phyloP scores from a whole-genome alignment of 164 flowering plant genomes.

The Cinnamomum chago region DNA sequence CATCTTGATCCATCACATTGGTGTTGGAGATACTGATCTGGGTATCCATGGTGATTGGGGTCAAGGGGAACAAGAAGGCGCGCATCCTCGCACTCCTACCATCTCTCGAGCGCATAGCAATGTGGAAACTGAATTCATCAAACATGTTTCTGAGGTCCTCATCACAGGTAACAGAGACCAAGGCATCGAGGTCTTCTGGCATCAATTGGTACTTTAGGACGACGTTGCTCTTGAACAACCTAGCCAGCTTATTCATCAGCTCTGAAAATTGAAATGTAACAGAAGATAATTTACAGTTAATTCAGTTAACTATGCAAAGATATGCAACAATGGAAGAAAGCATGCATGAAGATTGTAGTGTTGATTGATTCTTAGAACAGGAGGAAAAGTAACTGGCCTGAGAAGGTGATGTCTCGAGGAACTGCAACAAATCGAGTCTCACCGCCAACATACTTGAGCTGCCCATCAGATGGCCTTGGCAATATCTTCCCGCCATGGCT shows the following conservation, averaged over 20 bases:
- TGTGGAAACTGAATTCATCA: conserved; percentile 59
- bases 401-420: conserved; percentile 46
- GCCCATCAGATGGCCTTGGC: conserved; percentile 63
- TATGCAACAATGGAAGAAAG: too few species aligned
- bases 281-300: not conserved
- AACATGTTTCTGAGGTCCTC: conserved; percentile 85
- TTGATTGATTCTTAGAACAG: too few species aligned
- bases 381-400: conserved; percentile 33
- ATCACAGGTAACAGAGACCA: conserved; percentile 67
- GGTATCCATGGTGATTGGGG: conserved; percentile 23
- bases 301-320: not conserved
- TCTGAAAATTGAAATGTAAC: conserved; percentile 37
- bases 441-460: conserved; percentile 89
- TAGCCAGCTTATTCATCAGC: conserved; percentile 58
- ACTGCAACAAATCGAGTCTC: conserved; percentile 76
- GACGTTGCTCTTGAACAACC: conserved; percentile 44
- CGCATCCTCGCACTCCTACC: conserved; percentile 28
- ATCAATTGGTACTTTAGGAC: conserved; percentile 78
- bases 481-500: conserved; percentile 92
- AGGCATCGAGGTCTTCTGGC: conserved; percentile 73
- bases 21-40: conserved; percentile 1
- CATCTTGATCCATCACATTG: conserved; percentile 16
- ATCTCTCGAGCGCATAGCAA: conserved; percentile 9
- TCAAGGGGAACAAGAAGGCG: conserved; percentile 67
- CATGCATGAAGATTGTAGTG: too few species aligned